Evolutionary conservation across 73 alveolate genomes (phyloP), one percentile per base, ranked within the genome.

Genomic region (Blepharisma japonicum): DNA sequence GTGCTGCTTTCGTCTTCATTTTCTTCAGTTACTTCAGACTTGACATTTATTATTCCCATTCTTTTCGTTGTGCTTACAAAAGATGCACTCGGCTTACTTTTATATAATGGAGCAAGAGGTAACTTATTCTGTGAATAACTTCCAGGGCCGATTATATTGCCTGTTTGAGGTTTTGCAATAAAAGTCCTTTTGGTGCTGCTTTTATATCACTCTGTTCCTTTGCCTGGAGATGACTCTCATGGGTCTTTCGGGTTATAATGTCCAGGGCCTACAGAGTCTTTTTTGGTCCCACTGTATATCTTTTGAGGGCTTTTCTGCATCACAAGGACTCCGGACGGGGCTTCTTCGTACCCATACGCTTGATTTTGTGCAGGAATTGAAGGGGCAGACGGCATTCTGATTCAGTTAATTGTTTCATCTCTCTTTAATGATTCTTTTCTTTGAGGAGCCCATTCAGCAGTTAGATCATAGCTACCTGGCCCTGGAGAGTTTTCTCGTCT

Each of bases 221-320:
- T 70, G 23, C 42, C 25, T 23, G 55, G 32, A 45, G 11, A 45
- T 2, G 5, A 18, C 25, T 45, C 56, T 18, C 39, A 8, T 7
- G 46, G 14, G 21, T 9, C 77, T 25, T 25, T 61, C 25, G 80
- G 66, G 56, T 70, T n/a, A 70, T 70, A 70, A 25, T 70, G 66
- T 14, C 80, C 80, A 18, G 80, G 80, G 66, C 80, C 80, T 7
- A 70, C 61, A n/a, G 79, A 45, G 66, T 70, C 80, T 23, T 9
- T n/a, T 45, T n/a, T 11, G 2, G 9, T 23, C 27, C 80, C 80
- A 38, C 55, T 18, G 45, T 39, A 25, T 38, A 70, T 54, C 42
- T 25, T 11, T 25, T 23, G 11, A 7, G 80, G 80, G 45, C 27
- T 70, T 45, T 70, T 70, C 42, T 70, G 56, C 23, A 18, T 38